Evolutionary conservation across 179 eudicot species (phyloP), one percentile per base, ranked within the genome.

Genomic region (Actinidia arguta): DNA sequence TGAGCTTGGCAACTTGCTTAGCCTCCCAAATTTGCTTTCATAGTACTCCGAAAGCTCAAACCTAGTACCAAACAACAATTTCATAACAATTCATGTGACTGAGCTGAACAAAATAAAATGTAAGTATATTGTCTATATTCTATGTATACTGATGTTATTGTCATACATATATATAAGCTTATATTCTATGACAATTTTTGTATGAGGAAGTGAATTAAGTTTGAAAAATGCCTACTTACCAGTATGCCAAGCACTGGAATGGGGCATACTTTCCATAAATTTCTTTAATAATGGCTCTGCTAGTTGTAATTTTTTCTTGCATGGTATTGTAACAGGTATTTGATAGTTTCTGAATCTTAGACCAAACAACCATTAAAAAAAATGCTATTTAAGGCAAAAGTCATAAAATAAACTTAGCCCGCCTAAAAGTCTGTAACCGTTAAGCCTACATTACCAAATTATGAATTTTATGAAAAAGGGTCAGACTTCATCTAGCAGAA

Each of bases 271-370:
- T 79, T 22, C 55, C 78, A 25, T 85, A 85, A 6, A 85, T 50
- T 69, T 85, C 44, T 47, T 69, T 39, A 69, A 67, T 17, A n/a
- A 67, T 47, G 48, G 42, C 51, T 67, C 66, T 0, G 11, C 17
- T 17, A 44, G 20, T 42, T 1, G 1, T 56, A n/a, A 54, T 39
- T 8, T 80, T 39, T 56, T 12, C 24, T 46, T n/a, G 42, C 56
- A 82, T 82, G 85, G 0, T 27, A 73, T n/a, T 86, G 8, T 5
- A 63, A 13, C 48, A 90, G 39, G 63, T 85, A 91, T 36, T 58
- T 75, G 55, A 73, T 58, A 8, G 94, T 92, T 80, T 92, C 94
- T 0, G 85, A 80, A 80, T 90, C 92, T 13, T n/a, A n/a, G n/a
- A n/a, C n/a, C n/a, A n/a, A n/a, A n/a, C n/a, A n/a, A n/a, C n/a